Evolutionary conservation across 2,329 filamentous ascomycete species (phyloP), one percentile per base, ranked within the genome.

Genomic region (Onygenales sp.): DNA sequence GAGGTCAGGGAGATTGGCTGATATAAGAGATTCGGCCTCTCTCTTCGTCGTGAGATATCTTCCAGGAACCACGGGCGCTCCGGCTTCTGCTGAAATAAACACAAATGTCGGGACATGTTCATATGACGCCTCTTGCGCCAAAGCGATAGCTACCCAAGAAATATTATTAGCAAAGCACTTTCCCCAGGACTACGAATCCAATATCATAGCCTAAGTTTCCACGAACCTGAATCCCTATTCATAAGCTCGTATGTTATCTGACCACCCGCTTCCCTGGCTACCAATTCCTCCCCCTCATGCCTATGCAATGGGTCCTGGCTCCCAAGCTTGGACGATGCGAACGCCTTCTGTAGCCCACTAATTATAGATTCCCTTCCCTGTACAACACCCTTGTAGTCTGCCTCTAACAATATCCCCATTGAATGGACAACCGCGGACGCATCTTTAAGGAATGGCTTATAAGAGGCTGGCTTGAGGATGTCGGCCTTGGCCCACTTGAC

Each of bases 171-270:
- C 42, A 54, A 47, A 17, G n/a, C 5, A 27, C 21, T 38, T 38
- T 41, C 21, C 35, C 21, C 41, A 39, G 31, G n/a, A 31, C 38
- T 55, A 45, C 35, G 21, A 39, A 48, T 10, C 43, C 47, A 38
- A 33, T n/a, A 31, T 27, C n/a, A 49, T 17, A 43, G 6, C 32
- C 13, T 17, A 43, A 11, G 14, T 21, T 41, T 14, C 27, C 13
- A 64, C 66, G 35, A 64, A 80, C 78, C 78, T 43, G 79, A 79
- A 72, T 97, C 92, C 54, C 93, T 82, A 73, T 98, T 98, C 89
- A 98, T 96, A 56, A 90, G 78, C 75, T 97, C 93, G 74, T 98
- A 98, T 14, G 92, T 96, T 63, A 95, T 77, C 71, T 93, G 87
- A 31, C 84, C 84, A 61, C 84, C 83, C 45, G 75, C 79, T 68